These are phyloP conservation scores for Xylariaceae sp. DNA, from an alignment of 2,329 filamentous ascomycete species.

Conservation along the genomic window DNA sequence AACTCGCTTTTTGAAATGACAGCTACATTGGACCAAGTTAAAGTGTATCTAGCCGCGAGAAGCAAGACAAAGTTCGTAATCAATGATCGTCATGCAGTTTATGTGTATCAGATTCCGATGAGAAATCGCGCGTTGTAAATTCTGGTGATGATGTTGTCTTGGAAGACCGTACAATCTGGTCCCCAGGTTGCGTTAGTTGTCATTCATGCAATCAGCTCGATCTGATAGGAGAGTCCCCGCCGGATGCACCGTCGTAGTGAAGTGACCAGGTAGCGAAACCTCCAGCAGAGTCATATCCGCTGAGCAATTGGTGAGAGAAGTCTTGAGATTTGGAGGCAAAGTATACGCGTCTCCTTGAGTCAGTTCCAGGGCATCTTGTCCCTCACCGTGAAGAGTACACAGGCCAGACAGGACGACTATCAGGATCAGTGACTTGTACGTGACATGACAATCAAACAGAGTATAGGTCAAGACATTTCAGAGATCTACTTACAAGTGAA, in stretches of 20 bases:
- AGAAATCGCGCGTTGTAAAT: too few relatives aligned
- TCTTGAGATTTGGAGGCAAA: constrained; percentile 11
- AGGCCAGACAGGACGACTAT: constrained; percentile 15
- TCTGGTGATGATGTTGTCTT: too few relatives aligned
- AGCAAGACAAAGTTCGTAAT: too few relatives aligned
- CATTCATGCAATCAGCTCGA: too few relatives aligned
- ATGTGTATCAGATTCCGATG: too few relatives aligned
- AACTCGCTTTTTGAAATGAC: too few relatives aligned
- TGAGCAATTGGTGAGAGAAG: constrained; percentile 9
- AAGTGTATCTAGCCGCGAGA: too few relatives aligned
- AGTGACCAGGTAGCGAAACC: constrained; percentile 13
- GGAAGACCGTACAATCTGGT: too few relatives aligned
- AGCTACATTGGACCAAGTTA: too few relatives aligned
- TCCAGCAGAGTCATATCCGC: constrained; percentile 15
- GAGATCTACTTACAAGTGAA: constrained; percentile 16
- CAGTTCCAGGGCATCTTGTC: constrained; percentile 9
- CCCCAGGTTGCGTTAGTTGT: too few relatives aligned
- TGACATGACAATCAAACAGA: constrained; percentile 5
- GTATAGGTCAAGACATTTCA: neutral
- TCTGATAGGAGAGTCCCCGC: constrained; percentile 1
- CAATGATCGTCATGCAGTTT: too few relatives aligned
- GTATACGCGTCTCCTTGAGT: constrained; percentile 16
- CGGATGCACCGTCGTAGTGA: constrained; percentile 10
- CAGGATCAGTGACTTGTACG: too few relatives aligned
- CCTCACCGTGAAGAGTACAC: constrained; percentile 13